These are phyloP conservation scores for Solanum chmielewskii DNA, from an alignment of 257 asterid genomes.

Conservation along the genomic window DNA sequence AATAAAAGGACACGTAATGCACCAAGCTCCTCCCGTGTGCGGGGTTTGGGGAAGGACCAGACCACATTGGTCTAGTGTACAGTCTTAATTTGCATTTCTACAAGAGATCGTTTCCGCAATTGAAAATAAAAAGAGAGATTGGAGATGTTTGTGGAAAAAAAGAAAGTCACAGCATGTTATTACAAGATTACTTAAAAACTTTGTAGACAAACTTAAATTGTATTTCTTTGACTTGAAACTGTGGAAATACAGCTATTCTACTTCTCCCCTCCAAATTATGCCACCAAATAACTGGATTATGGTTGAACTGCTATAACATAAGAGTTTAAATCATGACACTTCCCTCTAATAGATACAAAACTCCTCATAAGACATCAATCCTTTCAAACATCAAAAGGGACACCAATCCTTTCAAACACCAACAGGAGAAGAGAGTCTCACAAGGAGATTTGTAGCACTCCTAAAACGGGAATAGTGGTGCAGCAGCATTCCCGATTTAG, in stretches of 20 bases:
- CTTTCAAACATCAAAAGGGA: neutral
- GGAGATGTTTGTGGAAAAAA: neutral
- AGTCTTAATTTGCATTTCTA: neutral
- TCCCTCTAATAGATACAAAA: neutral
- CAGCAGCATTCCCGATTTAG: neutral
- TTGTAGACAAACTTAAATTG: neutral
- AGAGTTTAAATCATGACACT: neutral
- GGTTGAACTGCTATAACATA: neutral
- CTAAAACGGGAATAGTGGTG: neutral
- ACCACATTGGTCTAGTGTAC: neutral
- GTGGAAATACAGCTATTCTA: neutral
- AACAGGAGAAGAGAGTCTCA: neutral
- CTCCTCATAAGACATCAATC: neutral
- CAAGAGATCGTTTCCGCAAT: neutral
- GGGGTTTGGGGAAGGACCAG: neutral
- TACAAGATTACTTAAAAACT: neutral
- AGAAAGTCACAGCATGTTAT: neutral
- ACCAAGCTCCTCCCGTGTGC: neutral
- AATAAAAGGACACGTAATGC: neutral
- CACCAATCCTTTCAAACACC: neutral
- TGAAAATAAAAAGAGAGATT: neutral
- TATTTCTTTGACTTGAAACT: neutral
- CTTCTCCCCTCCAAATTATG: neutral
- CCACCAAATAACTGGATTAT: neutral
- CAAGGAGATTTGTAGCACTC: neutral